Conservation (phyloP, 805 yeast species). For the Ogataea parapolymorpha region DNA sequence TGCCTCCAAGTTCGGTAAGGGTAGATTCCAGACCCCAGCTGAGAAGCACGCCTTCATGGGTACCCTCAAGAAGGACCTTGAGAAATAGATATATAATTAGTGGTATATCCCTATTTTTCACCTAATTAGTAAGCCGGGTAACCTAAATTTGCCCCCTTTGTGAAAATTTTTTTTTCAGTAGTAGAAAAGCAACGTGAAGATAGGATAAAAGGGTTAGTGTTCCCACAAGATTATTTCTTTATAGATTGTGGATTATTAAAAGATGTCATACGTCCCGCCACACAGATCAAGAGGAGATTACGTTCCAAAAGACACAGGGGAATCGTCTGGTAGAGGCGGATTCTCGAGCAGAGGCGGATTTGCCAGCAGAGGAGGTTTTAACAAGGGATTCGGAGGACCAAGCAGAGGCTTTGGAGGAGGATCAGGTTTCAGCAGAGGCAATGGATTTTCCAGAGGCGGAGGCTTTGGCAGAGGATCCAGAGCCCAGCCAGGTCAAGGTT, state of each 20-base stretch:
- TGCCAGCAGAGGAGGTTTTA: constrained; percentile 22
- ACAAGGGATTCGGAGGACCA: constrained; percentile 31
- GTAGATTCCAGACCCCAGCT: constrained; percentile 99
- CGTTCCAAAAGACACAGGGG: constrained; percentile 17
- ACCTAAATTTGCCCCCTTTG: constrained; percentile 4
- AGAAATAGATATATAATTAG: constrained; percentile 15
- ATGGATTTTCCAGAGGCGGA: constrained; percentile 34
- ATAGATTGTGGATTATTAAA: constrained; percentile 11
- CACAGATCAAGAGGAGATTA: constrained; percentile 37
- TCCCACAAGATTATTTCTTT: constrained; percentile 11
- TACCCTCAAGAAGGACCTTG: constrained; percentile 97
- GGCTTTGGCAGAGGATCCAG: constrained; percentile 32
- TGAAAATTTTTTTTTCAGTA: constrained; percentile 9
- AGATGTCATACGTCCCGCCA: constrained; percentile 47
- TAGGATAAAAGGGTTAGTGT: constrained; percentile 10
- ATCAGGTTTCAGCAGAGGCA: constrained; percentile 32
- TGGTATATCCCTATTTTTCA: constrained; percentile 5
- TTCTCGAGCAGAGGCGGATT: constrained; percentile 29
- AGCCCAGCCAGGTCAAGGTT: constrained; percentile 59
- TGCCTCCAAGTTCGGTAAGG: constrained; percentile 99
- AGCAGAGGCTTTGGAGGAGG: constrained; percentile 34
- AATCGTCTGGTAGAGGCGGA: constrained; percentile 30
- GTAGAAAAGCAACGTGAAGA: constrained; percentile 12
- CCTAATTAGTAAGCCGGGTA: constrained; percentile 6
- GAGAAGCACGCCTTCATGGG: constrained; percentile 99